A percentile compares a stretch with the other conserved stretches of the same genome.
These are phyloP conservation scores for Amorphotheca resinae DNA, from an alignment of 495 filamentous ascomycete species.

Conservation along the genomic window DNA sequence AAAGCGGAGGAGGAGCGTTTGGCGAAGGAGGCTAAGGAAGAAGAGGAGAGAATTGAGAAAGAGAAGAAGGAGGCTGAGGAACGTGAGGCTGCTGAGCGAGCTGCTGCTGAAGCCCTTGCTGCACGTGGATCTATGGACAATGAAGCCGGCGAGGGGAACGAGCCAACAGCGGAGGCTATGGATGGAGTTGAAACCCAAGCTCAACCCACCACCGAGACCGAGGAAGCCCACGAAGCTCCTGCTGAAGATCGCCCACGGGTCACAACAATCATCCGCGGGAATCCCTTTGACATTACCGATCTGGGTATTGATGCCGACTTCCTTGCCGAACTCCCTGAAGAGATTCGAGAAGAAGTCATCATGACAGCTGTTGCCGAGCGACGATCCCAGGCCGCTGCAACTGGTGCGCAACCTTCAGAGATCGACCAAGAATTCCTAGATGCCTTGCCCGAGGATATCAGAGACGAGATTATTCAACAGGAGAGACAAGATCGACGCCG, in stretches of 20 bases:
- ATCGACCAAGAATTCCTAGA: slow-evolving; percentile 92
- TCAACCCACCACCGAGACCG: slow-evolving; percentile 1
- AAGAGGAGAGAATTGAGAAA: slow-evolving; percentile 42
- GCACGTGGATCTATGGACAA: slow-evolving; percentile 27
- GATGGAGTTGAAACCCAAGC: slow-evolving; percentile 52
- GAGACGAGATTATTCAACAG: slow-evolving; percentile 77
- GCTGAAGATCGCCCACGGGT: slow-evolving; percentile 40
- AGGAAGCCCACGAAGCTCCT: slow-evolving; percentile 8
- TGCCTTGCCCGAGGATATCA: slow-evolving; percentile 79
- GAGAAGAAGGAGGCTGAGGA: slow-evolving; percentile 48
- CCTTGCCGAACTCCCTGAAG: slow-evolving; percentile 85
- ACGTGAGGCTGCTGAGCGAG: slow-evolving; percentile 37
- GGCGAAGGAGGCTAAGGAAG: slow-evolving; percentile 43
- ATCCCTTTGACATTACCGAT: slow-evolving; percentile 79
- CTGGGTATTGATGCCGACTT: slow-evolving; percentile 92
- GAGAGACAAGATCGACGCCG: slow-evolving; percentile 83
- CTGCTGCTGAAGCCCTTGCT: slow-evolving; percentile 32
- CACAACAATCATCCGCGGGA: slow-evolving; percentile 69
- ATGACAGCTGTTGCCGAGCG: slow-evolving; percentile 74
- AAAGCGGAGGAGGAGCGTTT: slow-evolving; percentile 41
- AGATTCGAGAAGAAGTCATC: slow-evolving; percentile 89
- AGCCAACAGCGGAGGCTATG: slow-evolving; percentile 51
- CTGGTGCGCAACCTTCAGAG: slow-evolving; percentile 73
- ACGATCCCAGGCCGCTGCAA: slow-evolving; percentile 63
- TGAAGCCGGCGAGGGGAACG: slow-evolving; percentile 11